Base-by-base conservation (phyloP, 495 filamentous ascomycete species). In the Glutinoglossum americanum region DNA sequence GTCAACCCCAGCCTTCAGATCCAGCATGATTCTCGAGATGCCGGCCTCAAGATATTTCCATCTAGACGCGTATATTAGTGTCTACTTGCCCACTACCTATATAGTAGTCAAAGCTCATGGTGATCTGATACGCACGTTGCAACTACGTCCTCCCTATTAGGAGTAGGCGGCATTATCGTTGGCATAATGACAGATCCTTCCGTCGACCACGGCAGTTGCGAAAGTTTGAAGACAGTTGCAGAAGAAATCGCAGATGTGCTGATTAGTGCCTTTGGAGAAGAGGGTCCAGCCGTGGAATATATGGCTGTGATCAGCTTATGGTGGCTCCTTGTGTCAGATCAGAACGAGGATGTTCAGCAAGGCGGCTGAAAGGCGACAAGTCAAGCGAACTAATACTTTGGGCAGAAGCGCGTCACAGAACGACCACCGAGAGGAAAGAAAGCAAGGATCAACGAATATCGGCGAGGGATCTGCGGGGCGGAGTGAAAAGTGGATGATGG, bases 11-110 rank as follows among this genome's bases (percentile, higher is more conserved):
- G 86, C 83, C 61, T 88, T 84, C 39, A 97, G 73, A 64, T 89
- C 84, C 59, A 75, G 77, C 92, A 99, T 99, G 62, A 99, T 93
- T 65, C 80, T 83, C 59, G 87, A 78, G 59, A 99, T 84, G 47
- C 89, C 89, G 35, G 72, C 71, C 70, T 97, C 85, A 57, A 99
- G 69, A 71, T 89, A 96, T 21, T 73, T 71, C 92, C 92, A 99
- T 69, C 87, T 92, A 59, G 51, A 39, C 28, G 61, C 41, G 62
- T 67, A 59, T 68, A 10, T 53, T 21, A 56, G 57, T 69, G 61
- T 60, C 59, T 47, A 49, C 35, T 51, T 35, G 44, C 56, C 28
- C 56, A 59, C 47, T 26, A 17, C 32, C 35, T 58, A 3, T 1
- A 2, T 45, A 19, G 41, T n/a, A 11, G 19, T 23, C 1, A 23